Evolutionary conservation across 2,329 filamentous ascomycete genomes (phyloP).

Genomic region (Trichoderma polysporum): DNA sequence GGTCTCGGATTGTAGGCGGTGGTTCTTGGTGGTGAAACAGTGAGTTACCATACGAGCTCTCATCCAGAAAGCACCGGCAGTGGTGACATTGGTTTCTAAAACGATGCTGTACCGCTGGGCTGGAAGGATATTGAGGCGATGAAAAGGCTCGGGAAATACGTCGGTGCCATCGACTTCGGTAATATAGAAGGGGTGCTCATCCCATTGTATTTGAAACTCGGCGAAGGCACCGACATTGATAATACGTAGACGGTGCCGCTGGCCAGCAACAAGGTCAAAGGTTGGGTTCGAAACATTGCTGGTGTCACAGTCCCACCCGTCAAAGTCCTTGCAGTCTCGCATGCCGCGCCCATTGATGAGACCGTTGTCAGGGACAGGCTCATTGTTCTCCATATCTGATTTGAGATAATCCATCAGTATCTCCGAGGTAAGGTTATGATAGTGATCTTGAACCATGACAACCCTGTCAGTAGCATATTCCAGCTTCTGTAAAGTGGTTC

Average conservation of each 20-base stretch:
- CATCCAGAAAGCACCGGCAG: slow-evolving; percentile 59
- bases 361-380: slow-evolving; percentile 65
- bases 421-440: slow-evolving; percentile 57
- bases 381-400: slow-evolving; percentile 55
- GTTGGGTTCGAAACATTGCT: slow-evolving; percentile 38
- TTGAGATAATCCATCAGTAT: slow-evolving; percentile 56
- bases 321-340: slow-evolving; percentile 37
- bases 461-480: slow-evolving; percentile 51
- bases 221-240: slow-evolving; percentile 71
- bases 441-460: slow-evolving; percentile 71
- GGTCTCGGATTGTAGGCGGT: slow-evolving; percentile 33
- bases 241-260: slow-evolving; percentile 64
- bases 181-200: slow-evolving; percentile 63
- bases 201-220: slow-evolving; percentile 69
- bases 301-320: slow-evolving; percentile 46
- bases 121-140: slow-evolving; percentile 64
- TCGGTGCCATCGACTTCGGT: slow-evolving; percentile 71
- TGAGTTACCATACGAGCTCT: slow-evolving; percentile 50
- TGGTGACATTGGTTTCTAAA: slow-evolving; percentile 58
- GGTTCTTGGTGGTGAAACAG: slow-evolving; percentile 38
- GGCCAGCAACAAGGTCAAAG: slow-evolving; percentile 51
- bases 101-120: slow-evolving; percentile 71
- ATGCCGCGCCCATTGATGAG: slow-evolving; percentile 58
- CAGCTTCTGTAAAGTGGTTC: slow-evolving; percentile 27
- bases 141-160: slow-evolving; percentile 58